phyloP scores from a whole-genome alignment of 2,329 filamentous ascomycete genomes.

The Hypoxylon rubiginosum region DNA sequence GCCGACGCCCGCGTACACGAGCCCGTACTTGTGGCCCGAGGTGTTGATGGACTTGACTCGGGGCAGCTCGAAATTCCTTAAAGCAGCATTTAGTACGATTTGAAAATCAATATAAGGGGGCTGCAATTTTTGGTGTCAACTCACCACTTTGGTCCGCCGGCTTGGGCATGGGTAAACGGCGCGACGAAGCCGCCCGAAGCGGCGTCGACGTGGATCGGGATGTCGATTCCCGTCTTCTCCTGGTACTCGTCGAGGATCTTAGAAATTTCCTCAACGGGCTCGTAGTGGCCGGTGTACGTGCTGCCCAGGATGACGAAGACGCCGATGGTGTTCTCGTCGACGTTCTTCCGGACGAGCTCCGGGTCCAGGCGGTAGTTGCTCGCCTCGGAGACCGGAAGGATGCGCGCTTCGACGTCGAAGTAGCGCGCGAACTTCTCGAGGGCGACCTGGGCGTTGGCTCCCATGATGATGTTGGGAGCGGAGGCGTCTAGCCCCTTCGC shows the following conservation, averaged over 20 bases:
- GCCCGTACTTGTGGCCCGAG: slow-evolving; percentile 69
- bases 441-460: slow-evolving; percentile 78
- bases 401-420: slow-evolving; percentile 78
- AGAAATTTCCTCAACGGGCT: slow-evolving; percentile 77
- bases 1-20: slow-evolving; percentile 75
- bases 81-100: background rate
- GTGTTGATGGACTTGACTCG: slow-evolving; percentile 76
- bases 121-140: slow-evolving; percentile 23
- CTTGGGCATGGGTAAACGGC: slow-evolving; percentile 69
- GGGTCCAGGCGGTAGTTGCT: slow-evolving; percentile 74
- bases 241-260: slow-evolving; percentile 74
- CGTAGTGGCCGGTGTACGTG: slow-evolving; percentile 81
- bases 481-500: slow-evolving; percentile 72
- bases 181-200: slow-evolving; percentile 73
- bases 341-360: slow-evolving; percentile 72
- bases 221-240: slow-evolving; percentile 71
- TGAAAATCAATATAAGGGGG: background rate
- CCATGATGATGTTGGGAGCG: slow-evolving; percentile 81
- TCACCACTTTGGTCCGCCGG: slow-evolving; percentile 70
- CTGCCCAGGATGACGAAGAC: slow-evolving; percentile 79
- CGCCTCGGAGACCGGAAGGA: slow-evolving; percentile 72
- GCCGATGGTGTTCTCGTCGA: slow-evolving; percentile 84
- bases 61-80: slow-evolving; percentile 71
- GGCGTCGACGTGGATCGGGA: slow-evolving; percentile 77
- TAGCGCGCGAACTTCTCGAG: slow-evolving; percentile 81